A percentile compares a stretch with the other conserved stretches of the same genome.
Evolutionary conservation across 495 filamentous ascomycete genomes (phyloP).

Genomic region (Daldinia grandis): DNA sequence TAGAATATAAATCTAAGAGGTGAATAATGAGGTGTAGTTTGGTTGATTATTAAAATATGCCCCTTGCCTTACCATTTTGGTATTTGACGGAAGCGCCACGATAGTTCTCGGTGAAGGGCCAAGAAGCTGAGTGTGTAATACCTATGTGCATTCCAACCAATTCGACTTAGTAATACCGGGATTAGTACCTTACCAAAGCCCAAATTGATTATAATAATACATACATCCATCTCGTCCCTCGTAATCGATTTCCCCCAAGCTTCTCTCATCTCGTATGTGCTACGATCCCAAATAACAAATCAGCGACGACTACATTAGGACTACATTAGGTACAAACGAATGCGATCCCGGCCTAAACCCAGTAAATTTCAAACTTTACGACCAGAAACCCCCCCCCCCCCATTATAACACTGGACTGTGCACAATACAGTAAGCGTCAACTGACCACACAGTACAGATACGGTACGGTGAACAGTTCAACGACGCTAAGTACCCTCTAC

Average conservation of each 20-base stretch:
- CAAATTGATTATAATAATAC: neutral
- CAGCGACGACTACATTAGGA: neutral
- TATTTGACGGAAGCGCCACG: neutral
- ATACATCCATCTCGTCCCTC: neutral
- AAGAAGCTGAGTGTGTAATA: neutral
- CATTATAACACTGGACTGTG: too few species aligned
- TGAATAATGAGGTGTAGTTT: neutral
- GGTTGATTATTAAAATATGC: neutral
- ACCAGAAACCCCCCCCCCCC: too few species aligned
- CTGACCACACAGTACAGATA: constrained; percentile 1
- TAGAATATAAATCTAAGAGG: neutral
- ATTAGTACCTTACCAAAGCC: neutral
- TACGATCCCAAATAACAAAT: neutral
- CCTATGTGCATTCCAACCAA: neutral
- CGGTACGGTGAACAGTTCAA: neutral
- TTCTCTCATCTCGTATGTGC: neutral
- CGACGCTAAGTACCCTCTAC: neutral
- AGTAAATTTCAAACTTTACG: neutral
- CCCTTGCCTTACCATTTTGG: neutral
- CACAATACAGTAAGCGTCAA: constrained; percentile 1
- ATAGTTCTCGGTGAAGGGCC: constrained; percentile 1
- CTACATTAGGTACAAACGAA: neutral
- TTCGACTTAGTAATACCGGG: neutral
- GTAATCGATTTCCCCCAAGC: neutral
- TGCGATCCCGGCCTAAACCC: constrained; percentile 4